phyloP scores from a whole-genome alignment of 768 basidiomycete species.

The Auriscalpium orientale region DNA sequence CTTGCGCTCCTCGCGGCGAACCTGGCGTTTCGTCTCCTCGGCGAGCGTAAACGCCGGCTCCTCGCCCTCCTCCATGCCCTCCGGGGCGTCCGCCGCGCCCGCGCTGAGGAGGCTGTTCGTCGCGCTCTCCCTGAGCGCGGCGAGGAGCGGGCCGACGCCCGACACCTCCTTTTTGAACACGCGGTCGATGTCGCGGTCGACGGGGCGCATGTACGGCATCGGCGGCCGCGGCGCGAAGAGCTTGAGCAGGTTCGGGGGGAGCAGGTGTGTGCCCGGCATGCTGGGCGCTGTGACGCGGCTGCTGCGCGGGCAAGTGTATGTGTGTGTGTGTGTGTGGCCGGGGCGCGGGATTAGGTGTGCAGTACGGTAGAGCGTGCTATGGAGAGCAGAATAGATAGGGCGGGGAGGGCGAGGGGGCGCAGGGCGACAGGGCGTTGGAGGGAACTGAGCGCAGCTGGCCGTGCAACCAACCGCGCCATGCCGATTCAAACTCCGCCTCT shows the following conservation, averaged over 20 bases:
- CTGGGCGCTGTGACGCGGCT: background rate
- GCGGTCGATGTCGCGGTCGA: conserved; percentile 76
- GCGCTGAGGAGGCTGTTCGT: conserved; percentile 60
- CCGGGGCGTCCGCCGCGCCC: conserved; percentile 22
- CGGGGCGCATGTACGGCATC: conserved; percentile 77
- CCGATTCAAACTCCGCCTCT: no score
- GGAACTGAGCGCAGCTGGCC: no score
- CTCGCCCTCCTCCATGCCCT: conserved; percentile 78
- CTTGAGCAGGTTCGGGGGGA: conserved; percentile 94
- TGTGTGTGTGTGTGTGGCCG: background rate
- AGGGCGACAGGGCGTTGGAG: no score
- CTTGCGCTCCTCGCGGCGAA: conserved; percentile 71
- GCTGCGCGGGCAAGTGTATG: background rate
- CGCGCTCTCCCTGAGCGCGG: conserved; percentile 66
- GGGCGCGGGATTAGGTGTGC: background rate
- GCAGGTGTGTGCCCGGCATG: conserved; percentile 72
- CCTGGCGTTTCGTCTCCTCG: conserved; percentile 75
- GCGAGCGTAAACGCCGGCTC: conserved; percentile 75
- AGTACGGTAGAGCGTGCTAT: no score
- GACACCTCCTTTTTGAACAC: conserved; percentile 58
- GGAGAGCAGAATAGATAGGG: no score
- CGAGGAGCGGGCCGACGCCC: conserved; percentile 74
- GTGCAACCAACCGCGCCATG: no score
- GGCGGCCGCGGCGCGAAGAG: conserved; percentile 93
- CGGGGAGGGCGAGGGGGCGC: no score